Evolutionary conservation across 495 filamentous ascomycete genomes (phyloP).

Genomic region (Aspergillus sparsus): DNA sequence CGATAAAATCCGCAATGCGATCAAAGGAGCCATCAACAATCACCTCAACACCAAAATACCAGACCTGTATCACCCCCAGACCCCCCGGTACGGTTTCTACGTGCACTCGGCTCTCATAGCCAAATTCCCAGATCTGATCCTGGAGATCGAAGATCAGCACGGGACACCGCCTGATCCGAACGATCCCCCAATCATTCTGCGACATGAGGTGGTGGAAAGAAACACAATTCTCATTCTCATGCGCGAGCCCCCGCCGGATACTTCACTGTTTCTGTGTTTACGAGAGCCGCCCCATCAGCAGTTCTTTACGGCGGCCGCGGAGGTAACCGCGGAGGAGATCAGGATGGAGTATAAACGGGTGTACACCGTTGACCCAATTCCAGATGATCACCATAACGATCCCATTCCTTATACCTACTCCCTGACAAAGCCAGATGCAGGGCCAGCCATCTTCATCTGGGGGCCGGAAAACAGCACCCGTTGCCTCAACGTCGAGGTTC

Average conservation of each 20-base stretch:
- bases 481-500: not conserved
- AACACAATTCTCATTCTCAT: constrained; percentile 28
- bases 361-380: constrained; percentile 14
- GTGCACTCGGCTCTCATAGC: constrained; percentile 14
- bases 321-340: constrained; percentile 9
- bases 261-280: constrained; percentile 22
- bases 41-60: constrained; percentile 23
- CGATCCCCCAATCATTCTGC: constrained; percentile 8
- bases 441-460: constrained; percentile 12
- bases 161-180: not conserved
- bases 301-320: constrained; percentile 26
- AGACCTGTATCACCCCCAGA: constrained; percentile 11
- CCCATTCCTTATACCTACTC: not conserved
- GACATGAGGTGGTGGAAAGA: constrained; percentile 21
- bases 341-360: constrained; percentile 20
- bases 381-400: not conserved
- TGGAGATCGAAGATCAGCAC: constrained; percentile 7
- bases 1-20: constrained; percentile 30
- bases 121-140: constrained; percentile 14
- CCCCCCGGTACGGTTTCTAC: constrained; percentile 15
- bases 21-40: constrained; percentile 37
- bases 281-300: constrained; percentile 39
- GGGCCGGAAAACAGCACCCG: constrained; percentile 12
- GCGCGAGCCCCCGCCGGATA: constrained; percentile 17
- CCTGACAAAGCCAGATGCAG: not conserved